Percentiles rank a stretch among this genome's conserved stretches.
Evolutionary conservation across 345 rosid species (phyloP).

Genomic region (Zanthoxylum bungeanum): DNA sequence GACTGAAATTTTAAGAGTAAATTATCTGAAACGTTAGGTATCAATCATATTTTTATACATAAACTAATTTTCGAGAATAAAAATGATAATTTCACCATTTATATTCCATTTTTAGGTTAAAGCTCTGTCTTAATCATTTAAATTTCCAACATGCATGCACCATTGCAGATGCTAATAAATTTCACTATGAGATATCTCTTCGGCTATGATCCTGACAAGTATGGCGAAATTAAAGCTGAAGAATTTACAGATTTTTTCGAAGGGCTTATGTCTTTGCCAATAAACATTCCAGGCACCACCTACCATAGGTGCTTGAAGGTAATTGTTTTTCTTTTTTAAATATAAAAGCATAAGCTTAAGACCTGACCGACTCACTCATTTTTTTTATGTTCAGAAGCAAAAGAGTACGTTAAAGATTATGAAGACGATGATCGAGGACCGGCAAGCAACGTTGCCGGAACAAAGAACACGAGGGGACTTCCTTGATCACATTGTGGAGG

Average conservation of each 20-base stretch:
- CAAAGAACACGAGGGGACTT: conserved; percentile 16
- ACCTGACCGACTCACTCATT: too few relatives aligned
- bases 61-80: too few relatives aligned
- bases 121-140: too few relatives aligned
- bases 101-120: neutral
- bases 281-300: conserved; percentile 30
- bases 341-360: neutral
- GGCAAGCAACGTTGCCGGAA: neutral
- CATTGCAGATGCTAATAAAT: conserved; percentile 23
- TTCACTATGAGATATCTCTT: conserved; percentile 19
- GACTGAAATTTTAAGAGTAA: too few relatives aligned
- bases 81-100: too few relatives aligned
- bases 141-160: too few relatives aligned
- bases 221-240: conserved; percentile 14
- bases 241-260: conserved; percentile 15
- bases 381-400: conserved; percentile 10
- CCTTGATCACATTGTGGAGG: conserved; percentile 14
- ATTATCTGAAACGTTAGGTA: too few relatives aligned
- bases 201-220: conserved; percentile 18
- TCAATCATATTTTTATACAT: too few relatives aligned
- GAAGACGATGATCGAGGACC: conserved; percentile 15
- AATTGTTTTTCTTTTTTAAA: neutral
- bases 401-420: conserved; percentile 18
- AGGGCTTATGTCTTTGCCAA: conserved; percentile 29
- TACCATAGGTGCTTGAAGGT: conserved; percentile 25